Evolutionary conservation across 306 rosid species (phyloP).

Genomic region (Begonia peltatifolia): DNA sequence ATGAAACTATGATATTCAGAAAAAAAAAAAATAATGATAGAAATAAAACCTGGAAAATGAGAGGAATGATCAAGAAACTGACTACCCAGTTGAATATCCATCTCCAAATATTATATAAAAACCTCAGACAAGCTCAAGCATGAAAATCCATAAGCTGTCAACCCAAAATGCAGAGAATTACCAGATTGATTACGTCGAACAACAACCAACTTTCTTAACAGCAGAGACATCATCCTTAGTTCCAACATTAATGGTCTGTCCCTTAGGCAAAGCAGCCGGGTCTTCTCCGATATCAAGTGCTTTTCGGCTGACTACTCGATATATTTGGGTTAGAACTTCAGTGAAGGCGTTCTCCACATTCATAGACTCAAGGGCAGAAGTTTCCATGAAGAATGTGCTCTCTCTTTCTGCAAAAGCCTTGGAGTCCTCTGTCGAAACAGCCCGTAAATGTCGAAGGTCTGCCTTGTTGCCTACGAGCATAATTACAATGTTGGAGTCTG

Average conservation of each 20-base stretch:
- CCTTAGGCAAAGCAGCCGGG: conserved; percentile 29
- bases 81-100: too few relatives aligned
- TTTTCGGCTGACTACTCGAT: conserved; percentile 26
- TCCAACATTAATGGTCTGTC: conserved; percentile 31
- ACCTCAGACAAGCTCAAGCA: neutral
- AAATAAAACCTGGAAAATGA: too few relatives aligned
- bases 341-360: conserved; percentile 38
- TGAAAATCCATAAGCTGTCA: neutral
- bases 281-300: conserved; percentile 33
- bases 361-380: conserved; percentile 35
- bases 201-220: conserved; percentile 29
- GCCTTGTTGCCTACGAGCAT: conserved; percentile 40
- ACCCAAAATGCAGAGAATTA: neutral
- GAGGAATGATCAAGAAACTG: too few relatives aligned
- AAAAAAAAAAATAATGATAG: too few relatives aligned
- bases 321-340: conserved; percentile 28
- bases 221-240: conserved; percentile 40
- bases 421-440: conserved; percentile 30
- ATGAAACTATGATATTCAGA: too few relatives aligned
- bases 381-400: conserved; percentile 30
- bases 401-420: conserved; percentile 31
- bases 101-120: neutral
- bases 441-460: conserved; percentile 28
- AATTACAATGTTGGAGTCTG: conserved; percentile 31
- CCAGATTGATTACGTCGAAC: conserved; percentile 18